Percentiles rank a stretch among this genome's conserved stretches.
phyloP scores from a whole-genome alignment of 495 filamentous ascomycete species.

The Clavariopsis aquatica region DNA sequence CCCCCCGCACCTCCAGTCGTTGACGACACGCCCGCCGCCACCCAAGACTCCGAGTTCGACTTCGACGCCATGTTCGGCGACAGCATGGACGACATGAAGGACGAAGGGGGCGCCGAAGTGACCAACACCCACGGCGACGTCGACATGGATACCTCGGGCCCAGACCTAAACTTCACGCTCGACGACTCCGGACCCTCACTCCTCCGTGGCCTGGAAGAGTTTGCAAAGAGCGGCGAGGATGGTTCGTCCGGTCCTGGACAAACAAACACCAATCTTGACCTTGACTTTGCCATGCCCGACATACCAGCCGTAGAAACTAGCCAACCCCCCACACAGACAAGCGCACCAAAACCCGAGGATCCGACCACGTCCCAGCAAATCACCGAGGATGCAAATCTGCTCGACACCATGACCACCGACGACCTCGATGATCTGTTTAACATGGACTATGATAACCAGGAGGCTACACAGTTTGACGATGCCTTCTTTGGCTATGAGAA shows the following conservation, averaged over 20 bases:
- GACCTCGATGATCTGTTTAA: constrained; percentile 34
- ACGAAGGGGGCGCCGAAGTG: neutral
- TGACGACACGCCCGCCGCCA: constrained; percentile 29
- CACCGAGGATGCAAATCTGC: constrained; percentile 4
- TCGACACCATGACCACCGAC: constrained; percentile 18
- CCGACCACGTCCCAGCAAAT: neutral
- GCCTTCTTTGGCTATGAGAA: constrained; percentile 31
- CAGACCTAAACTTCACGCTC: constrained; percentile 30
- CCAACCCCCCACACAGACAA: neutral
- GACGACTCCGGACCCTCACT: constrained; percentile 34
- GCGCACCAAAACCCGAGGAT: neutral
- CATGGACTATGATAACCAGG: constrained; percentile 18
- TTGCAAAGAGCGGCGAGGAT: constrained; percentile 29
- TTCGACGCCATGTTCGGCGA: constrained; percentile 38
- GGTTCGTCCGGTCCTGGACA: neutral
- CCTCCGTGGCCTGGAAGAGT: constrained; percentile 36
- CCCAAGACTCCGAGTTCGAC: constrained; percentile 31
- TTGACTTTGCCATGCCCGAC: constrained; percentile 34
- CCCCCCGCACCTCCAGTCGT: constrained; percentile 17
- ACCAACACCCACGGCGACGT: constrained; percentile 11
- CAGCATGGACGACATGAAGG: neutral
- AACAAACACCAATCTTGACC: constrained; percentile 3
- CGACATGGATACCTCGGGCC: constrained; percentile 9
- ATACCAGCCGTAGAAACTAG: constrained; percentile 21
- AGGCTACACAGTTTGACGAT: constrained; percentile 34